Percentiles rank a stretch among this genome's conserved stretches.
phyloP scores from a whole-genome alignment of 2,329 filamentous ascomycete species.

The Cyphellophora attinorum region DNA sequence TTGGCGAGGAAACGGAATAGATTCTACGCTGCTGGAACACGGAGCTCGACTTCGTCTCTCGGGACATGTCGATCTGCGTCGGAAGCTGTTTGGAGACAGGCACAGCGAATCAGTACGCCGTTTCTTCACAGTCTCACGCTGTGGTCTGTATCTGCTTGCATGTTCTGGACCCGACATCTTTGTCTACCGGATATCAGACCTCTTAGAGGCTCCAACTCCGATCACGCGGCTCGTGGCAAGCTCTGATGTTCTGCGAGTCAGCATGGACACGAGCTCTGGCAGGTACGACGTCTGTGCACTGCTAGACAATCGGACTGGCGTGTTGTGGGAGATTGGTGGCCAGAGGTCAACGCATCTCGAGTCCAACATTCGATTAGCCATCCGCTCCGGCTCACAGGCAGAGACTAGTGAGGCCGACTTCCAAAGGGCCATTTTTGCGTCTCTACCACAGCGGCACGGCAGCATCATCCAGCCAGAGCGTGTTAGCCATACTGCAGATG shows the following conservation, averaged over 20 bases:
- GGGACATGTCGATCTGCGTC: conserved; percentile 13
- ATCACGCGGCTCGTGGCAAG: conserved; percentile 49
- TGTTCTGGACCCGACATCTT: conserved; percentile 45
- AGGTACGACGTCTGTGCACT: conserved; percentile 49
- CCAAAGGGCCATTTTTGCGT: no score
- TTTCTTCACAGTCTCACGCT: conserved; percentile 47
- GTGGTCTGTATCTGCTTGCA: conserved; percentile 49
- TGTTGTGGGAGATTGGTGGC: conserved; percentile 46
- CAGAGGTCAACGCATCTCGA: no score
- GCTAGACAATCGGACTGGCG: conserved; percentile 49
- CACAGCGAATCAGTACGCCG: conserved; percentile 18
- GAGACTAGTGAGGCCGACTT: no score
- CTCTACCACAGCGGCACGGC: no score
- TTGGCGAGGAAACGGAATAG: no score
- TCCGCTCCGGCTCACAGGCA: no score
- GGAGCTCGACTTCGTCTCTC: conserved; percentile 6
- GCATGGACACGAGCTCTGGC: conserved; percentile 52
- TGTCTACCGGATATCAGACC: conserved; percentile 39
- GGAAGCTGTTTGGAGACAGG: conserved; percentile 17
- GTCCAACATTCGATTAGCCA: no score
- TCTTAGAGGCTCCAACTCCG: conserved; percentile 28
- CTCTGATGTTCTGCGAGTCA: conserved; percentile 46
- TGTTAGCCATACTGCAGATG: no score
- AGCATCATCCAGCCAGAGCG: no score
- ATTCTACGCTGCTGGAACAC: no score